A percentile compares a stretch with the other conserved stretches of the same genome.
Evolutionary conservation across 495 filamentous ascomycete species (phyloP).

Genomic region (Margaritispora aquatica): DNA sequence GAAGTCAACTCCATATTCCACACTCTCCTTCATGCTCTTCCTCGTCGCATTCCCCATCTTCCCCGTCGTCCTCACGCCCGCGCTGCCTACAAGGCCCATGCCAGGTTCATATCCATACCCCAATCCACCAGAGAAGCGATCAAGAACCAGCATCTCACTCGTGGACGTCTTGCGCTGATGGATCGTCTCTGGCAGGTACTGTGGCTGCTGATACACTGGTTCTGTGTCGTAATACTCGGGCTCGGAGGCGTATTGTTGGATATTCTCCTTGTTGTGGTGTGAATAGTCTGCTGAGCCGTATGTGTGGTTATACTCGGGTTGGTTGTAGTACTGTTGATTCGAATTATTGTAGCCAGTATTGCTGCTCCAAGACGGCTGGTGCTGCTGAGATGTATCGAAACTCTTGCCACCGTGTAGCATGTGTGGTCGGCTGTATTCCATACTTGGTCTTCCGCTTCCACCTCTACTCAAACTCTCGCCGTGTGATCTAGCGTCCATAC

Average conservation of each 20-base stretch:
- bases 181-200: background rate
- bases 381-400: background rate
- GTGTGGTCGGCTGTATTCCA: background rate
- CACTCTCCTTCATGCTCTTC: conserved; percentile 3
- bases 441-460: background rate
- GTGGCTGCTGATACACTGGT: background rate
- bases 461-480: background rate
- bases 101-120: conserved; percentile 12
- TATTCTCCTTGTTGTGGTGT: background rate
- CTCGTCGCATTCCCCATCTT: background rate
- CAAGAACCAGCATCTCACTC: conserved; percentile 13
- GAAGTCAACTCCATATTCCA: conserved; percentile 14
- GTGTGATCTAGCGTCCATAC: background rate
- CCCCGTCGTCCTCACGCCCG: conserved; percentile 7
- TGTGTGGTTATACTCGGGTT: conserved; percentile 2
- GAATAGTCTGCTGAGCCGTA: background rate
- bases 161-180: conserved; percentile 8
- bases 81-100: conserved; percentile 8
- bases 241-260: background rate
- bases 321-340: background rate
- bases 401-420: background rate
- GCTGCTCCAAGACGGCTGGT: background rate
- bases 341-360: background rate
- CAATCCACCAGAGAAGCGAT: conserved; percentile 12
- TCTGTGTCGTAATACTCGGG: background rate